These are phyloP conservation scores for Mycosarcoma maydis DNA, from an alignment of 1,284 basidiomycete species.

Conservation along the genomic window DNA sequence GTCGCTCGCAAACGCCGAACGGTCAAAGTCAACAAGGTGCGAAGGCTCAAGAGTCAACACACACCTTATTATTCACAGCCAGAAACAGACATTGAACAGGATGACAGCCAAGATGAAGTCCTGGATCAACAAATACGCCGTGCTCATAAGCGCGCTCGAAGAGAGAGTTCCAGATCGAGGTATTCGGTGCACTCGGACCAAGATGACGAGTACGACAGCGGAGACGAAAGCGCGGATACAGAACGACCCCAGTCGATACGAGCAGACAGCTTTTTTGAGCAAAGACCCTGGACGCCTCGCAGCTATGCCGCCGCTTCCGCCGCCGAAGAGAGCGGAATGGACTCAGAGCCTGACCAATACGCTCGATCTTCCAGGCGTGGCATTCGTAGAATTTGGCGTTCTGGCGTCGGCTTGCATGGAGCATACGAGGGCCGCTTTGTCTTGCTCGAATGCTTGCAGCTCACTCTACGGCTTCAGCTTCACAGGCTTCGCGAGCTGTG, in stretches of 20 bases:
- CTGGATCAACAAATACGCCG: conserved; percentile 12
- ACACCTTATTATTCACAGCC: conserved; percentile 37
- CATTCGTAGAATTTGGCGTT: conserved; percentile 27
- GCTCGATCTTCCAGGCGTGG: conserved; percentile 27
- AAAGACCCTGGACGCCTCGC: conserved; percentile 7
- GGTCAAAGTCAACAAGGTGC: conserved; percentile 20
- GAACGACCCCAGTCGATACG: conserved; percentile 25
- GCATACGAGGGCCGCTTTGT: conserved; percentile 41
- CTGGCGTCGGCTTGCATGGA: conserved; percentile 38
- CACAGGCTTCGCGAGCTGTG: conserved; percentile 35
- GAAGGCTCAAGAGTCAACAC: conserved; percentile 36
- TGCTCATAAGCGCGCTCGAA: conserved; percentile 17
- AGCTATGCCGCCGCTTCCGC: conserved; percentile 35
- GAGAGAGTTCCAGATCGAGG: conserved; percentile 7
- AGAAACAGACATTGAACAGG: conserved; percentile 38
- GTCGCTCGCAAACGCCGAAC: conserved; percentile 29
- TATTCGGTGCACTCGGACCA: conserved; percentile 13
- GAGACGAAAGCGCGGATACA: neutral
- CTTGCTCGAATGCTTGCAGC: conserved; percentile 52
- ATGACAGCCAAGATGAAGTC: conserved; percentile 35
- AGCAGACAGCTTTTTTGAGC: conserved; percentile 39
- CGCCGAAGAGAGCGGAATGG: conserved; percentile 26
- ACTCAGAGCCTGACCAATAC: conserved; percentile 22
- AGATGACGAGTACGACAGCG: conserved; percentile 4
- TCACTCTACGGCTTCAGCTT: conserved; percentile 55